phyloP scores from a whole-genome alignment of 2,329 filamentous ascomycete genomes.

The Penicillium psychrosexuale region DNA sequence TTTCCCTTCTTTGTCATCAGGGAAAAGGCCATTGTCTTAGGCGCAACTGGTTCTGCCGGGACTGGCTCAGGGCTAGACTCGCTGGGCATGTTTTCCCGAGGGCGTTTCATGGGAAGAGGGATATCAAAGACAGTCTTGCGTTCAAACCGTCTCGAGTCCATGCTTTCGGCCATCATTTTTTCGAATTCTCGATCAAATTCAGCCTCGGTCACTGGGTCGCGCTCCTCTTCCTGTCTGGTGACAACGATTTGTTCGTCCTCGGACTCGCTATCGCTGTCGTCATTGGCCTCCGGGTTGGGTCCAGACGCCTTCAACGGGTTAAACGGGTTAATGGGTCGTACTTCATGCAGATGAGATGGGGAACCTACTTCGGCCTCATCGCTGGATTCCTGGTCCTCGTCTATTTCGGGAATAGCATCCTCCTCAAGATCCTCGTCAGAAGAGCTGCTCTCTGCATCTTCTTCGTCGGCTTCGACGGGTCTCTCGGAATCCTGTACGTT shows the following conservation, averaged over 20 bases:
- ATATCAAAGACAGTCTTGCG: constrained; percentile 93
- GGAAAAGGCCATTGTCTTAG: constrained; percentile 89
- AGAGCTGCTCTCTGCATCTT: constrained; percentile 64
- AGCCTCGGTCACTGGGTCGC: constrained; percentile 90
- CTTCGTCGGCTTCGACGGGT: constrained; percentile 69
- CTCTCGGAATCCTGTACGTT: constrained; percentile 73
- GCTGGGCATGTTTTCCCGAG: constrained; percentile 55
- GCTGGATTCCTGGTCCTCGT: constrained; percentile 53
- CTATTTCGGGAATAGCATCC: constrained; percentile 53
- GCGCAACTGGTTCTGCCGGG: constrained; percentile 25
- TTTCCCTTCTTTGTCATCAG: constrained; percentile 95
- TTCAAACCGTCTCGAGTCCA: constrained; percentile 94
- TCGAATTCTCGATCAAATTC: constrained; percentile 98
- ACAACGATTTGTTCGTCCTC: constrained; percentile 83
- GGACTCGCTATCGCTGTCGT: constrained; percentile 50
- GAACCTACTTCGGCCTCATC: constrained; percentile 47
- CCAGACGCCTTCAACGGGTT: constrained; percentile 37
- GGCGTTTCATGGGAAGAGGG: constrained; percentile 82
- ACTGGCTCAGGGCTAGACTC: constrained; percentile 38
- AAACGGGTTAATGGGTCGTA: constrained; percentile 9
- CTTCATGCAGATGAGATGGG: background rate
- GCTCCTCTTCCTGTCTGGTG: constrained; percentile 81
- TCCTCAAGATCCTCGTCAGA: constrained; percentile 75
- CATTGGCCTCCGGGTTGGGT: constrained; percentile 47
- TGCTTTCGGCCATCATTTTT: constrained; percentile 96